Conservation (phyloP, 441 rosid genomes). For the Manihot esculenta region DNA sequence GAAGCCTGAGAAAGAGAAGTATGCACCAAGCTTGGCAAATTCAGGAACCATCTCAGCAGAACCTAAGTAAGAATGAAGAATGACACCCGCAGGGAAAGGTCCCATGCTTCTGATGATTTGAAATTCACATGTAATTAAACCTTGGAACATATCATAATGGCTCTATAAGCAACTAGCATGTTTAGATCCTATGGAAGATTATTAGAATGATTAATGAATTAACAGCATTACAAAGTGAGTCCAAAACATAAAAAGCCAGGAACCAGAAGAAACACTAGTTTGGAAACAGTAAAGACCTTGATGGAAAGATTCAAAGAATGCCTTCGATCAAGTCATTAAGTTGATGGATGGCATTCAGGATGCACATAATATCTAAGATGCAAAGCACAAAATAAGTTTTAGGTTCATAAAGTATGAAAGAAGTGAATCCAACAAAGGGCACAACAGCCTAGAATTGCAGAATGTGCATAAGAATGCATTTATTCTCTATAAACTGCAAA, state of each 20-base stretch:
- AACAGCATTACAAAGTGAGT: neutral
- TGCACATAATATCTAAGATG: neutral
- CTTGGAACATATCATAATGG: constrained; percentile 2
- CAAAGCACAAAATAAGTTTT: neutral
- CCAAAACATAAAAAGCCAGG: neutral
- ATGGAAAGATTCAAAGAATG: neutral
- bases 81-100: constrained; percentile 80
- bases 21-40: constrained; percentile 76
- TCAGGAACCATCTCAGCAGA: constrained; percentile 91
- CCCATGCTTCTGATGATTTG: constrained; percentile 54
- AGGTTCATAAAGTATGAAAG: neutral
- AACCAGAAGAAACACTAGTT: neutral
- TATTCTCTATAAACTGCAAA: neutral
- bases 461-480: neutral
- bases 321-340: neutral
- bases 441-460: neutral
- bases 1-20: constrained; percentile 88
- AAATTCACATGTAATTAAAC: constrained; percentile 13
- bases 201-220: neutral
- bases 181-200: neutral
- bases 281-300: neutral
- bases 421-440: neutral
- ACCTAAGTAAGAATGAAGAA: constrained; percentile 89
- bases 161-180: neutral
- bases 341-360: neutral